A percentile compares a stretch with the other conserved stretches of the same genome.
Evolutionary conservation across 257 asterid genomes (phyloP).

Genomic region (Nicotiana benthamiana): DNA sequence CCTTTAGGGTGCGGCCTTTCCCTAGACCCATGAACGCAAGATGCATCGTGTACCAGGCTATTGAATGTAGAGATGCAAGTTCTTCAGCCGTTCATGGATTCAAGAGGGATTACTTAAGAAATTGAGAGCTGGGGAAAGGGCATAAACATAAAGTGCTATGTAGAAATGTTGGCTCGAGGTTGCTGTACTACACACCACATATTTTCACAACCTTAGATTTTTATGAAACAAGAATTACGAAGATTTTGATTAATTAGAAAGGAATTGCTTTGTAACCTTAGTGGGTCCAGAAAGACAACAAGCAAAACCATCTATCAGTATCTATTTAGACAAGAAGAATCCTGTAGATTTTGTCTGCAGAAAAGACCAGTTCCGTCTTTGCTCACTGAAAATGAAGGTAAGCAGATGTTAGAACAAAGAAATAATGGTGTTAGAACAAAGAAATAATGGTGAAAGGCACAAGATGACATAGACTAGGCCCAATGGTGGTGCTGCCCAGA

Average conservation of each 20-base stretch:
- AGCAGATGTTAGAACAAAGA: neutral
- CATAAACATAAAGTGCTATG: neutral
- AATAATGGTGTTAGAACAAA: too few relatives aligned
- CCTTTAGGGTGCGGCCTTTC: too few relatives aligned
- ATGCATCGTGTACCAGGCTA: too few relatives aligned
- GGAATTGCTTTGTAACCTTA: neutral
- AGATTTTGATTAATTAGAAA: neutral
- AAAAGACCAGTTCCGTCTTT: conserved; percentile 18
- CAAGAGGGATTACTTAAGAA: neutral
- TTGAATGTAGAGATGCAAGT: neutral
- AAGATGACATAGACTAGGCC: neutral
- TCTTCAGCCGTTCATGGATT: neutral
- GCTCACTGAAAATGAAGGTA: conserved; percentile 32
- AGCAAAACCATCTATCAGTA: conserved; percentile 20
- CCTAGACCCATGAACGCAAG: too few relatives aligned
- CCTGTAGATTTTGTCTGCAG: conserved; percentile 21
- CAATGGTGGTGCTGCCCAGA: neutral
- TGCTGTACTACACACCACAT: neutral
- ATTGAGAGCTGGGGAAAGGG: neutral
- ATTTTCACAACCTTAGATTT: neutral
- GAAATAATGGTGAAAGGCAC: neutral
- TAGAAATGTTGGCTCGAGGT: neutral
- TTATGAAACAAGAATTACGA: neutral
- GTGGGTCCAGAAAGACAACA: neutral
- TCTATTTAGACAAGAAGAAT: conserved; percentile 26